phyloP scores from a whole-genome alignment of 176 grass and related monocot species.

The Luzula sylvatica region DNA sequence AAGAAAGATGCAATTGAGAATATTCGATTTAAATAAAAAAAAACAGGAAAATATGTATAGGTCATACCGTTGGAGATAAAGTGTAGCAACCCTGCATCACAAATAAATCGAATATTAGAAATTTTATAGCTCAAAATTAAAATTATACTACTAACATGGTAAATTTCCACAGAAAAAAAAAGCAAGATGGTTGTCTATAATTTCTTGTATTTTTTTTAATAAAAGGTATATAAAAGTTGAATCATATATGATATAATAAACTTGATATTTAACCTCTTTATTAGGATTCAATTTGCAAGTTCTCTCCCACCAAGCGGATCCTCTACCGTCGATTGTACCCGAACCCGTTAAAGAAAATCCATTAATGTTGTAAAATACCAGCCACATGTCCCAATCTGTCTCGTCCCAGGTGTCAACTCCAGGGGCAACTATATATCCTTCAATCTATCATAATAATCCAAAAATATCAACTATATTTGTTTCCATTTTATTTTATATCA shows the following conservation, averaged over 20 bases:
- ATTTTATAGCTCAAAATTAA: neutral
- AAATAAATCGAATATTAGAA: constrained; percentile 5
- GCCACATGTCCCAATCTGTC: neutral
- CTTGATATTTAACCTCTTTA: too few species aligned
- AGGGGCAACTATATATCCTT: constrained; percentile 26
- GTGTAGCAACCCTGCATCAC: constrained; percentile 5
- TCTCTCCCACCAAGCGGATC: constrained; percentile 29
- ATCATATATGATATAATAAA: too few species aligned
- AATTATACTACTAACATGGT: neutral
- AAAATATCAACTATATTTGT: neutral
- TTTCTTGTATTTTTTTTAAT: neutral
- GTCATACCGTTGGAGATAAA: constrained; percentile 9
- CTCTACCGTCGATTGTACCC: constrained; percentile 15
- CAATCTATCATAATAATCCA: constrained; percentile 6
- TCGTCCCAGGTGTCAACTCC: constrained; percentile 15
- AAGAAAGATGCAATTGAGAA: too few species aligned
- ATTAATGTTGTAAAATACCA: constrained; percentile 28
- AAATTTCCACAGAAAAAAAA: neutral
- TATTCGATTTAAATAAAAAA: neutral
- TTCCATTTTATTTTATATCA: too few species aligned
- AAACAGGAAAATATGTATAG: neutral
- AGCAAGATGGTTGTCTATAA: too few species aligned
- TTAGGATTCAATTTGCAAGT: constrained; percentile 22
- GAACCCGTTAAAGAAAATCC: constrained; percentile 34
- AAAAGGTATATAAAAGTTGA: too few species aligned